These are phyloP conservation scores for Fusarium brachygibbosum DNA, from an alignment of 2,329 filamentous ascomycete species.

Conservation along the genomic window DNA sequence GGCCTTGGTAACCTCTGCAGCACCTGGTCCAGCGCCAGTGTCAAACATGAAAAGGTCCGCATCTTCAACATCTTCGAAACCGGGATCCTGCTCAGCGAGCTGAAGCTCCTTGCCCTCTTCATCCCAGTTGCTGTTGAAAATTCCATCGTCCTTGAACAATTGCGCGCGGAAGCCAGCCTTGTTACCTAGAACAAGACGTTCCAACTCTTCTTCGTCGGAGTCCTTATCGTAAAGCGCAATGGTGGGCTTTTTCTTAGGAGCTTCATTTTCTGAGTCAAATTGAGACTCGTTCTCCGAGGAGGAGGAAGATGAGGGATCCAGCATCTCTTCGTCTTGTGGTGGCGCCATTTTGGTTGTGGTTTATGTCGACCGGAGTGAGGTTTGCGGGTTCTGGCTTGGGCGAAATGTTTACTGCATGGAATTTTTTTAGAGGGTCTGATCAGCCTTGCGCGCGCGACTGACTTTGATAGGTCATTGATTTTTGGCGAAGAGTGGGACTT, in stretches of 20 bases:
- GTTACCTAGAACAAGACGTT: slow-evolving; percentile 90
- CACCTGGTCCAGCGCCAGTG: slow-evolving; percentile 64
- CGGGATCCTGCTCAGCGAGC: slow-evolving; percentile 59
- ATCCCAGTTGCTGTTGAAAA: slow-evolving; percentile 51
- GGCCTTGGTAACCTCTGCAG: slow-evolving; percentile 51
- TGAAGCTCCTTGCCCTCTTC: slow-evolving; percentile 54
- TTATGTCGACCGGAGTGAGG: slow-evolving; percentile 26
- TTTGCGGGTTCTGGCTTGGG: slow-evolving; percentile 31
- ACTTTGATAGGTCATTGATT: slow-evolving; percentile 31
- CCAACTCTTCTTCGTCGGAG: slow-evolving; percentile 85
- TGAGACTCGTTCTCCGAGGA: slow-evolving; percentile 52
- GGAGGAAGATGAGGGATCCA: slow-evolving; percentile 47
- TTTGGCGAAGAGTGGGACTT: slow-evolving; percentile 6
- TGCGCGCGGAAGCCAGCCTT: slow-evolving; percentile 83
- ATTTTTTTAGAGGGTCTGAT: slow-evolving; percentile 52
- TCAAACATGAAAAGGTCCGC: slow-evolving; percentile 89
- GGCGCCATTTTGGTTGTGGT: slow-evolving; percentile 51
- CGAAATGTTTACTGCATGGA: slow-evolving; percentile 44
- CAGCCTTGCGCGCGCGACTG: slow-evolving; percentile 50
- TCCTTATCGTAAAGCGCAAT: slow-evolving; percentile 73
- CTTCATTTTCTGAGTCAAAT: slow-evolving; percentile 48
- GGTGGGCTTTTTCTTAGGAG: slow-evolving; percentile 50
- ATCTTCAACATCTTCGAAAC: slow-evolving; percentile 78
- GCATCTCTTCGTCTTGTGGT: slow-evolving; percentile 49
- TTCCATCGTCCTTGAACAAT: slow-evolving; percentile 70